phyloP scores from a whole-genome alignment of 352 stramenopile genomes.

The Phytophthora crassamura region DNA sequence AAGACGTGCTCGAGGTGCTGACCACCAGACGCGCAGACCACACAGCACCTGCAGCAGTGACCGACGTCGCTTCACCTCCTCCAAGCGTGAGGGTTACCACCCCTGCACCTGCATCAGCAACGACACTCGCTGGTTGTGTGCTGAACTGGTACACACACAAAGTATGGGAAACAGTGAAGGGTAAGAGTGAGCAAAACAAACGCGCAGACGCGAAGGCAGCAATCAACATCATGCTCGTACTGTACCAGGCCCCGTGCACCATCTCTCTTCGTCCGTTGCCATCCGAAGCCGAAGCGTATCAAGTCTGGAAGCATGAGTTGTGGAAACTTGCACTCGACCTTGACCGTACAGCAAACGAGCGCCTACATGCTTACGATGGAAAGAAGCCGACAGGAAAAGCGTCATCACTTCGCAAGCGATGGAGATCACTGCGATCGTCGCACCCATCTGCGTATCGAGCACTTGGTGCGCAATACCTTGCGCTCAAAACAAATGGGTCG shows the following conservation, averaged over 20 bases:
- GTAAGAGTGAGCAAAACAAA: constrained; percentile 2
- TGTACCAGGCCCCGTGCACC: constrained; percentile 4
- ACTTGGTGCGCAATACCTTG: neutral
- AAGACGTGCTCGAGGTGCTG: neutral
- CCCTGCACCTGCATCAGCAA: neutral
- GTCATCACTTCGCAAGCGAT: constrained; percentile 7
- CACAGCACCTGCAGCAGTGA: neutral
- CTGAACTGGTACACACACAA: constrained; percentile 8
- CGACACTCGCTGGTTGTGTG: constrained; percentile 4
- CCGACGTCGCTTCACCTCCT: no score
- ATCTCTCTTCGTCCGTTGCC: neutral
- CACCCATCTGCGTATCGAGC: neutral
- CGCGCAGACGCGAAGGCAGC: constrained; percentile 8
- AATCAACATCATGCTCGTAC: constrained; percentile 16
- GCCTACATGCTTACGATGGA: constrained; percentile 3
- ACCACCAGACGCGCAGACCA: no score
- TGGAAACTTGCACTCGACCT: neutral
- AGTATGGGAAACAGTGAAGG: constrained; percentile 3
- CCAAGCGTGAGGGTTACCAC: neutral
- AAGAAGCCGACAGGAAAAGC: constrained; percentile 7
- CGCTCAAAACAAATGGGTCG: no score
- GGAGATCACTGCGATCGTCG: neutral
- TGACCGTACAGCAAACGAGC: neutral
- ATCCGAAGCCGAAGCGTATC: neutral
- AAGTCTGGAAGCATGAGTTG: neutral